Evolutionary conservation across 169 alveolate species (phyloP), one percentile per base, ranked within the genome.

Genomic region (Plasmodium vinckei): DNA sequence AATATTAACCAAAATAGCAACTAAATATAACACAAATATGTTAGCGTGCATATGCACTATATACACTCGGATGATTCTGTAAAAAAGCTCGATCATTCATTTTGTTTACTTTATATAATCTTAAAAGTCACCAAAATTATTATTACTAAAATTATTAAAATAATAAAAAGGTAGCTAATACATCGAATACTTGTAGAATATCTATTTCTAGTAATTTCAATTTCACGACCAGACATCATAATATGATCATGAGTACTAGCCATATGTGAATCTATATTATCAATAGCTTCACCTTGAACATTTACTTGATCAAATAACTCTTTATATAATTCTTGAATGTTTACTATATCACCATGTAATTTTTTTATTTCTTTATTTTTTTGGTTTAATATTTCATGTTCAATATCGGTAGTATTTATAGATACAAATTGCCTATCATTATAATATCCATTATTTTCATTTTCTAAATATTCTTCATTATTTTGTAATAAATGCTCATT

Each of bases 291-390:
- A 21, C 90, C 90, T 82, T 82, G 90, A 19, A 82, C 25, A 67
- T 82, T 82, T 54, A 82, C 51, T 42, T 82, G 90, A 9, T 82
- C 90, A 65, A 67, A 82, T 67, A 82, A 54, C 33, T 82, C 90
- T 47, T 82, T 82, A 71, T 82, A 82, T 67, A 82, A 27, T 15
- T 67, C 90, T 42, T 82, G 90, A 33, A 82, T 82, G 59, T 82
- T 82, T 25, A 82, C 44, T 67, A 82, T 82, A 27, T 82, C 90
- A 39, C 68, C 68, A 82, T 82, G 90, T 67, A 82, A 82, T 82
- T 82, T 65, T 44, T 82, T 65, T 54, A 82, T 82, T 82, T 82
- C 90, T 61, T 65, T 82, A 82, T 82, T 82, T 82, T 82, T 82
- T 60, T 82, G 90, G 53, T 44, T 65, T 47, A 82, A 54, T n/a